phyloP scores from a whole-genome alignment of 1,139 yeast species.

The Taiozyma sp. region DNA sequence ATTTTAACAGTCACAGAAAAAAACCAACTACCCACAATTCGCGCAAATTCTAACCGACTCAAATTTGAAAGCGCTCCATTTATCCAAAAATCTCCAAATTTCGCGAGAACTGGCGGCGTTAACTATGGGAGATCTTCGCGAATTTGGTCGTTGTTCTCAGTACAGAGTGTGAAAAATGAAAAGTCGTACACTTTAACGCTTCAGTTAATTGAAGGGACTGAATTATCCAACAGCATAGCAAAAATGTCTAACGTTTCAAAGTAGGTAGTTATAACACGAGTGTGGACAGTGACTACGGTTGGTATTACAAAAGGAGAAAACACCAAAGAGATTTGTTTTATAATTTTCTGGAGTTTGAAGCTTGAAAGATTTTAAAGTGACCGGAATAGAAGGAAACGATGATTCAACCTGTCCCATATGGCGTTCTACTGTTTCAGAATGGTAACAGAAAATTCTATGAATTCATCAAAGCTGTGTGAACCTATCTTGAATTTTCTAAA shows the following conservation, averaged over 20 bases:
- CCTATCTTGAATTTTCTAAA: background rate
- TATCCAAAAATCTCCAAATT: background rate
- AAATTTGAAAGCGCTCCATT: background rate
- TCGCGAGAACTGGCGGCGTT: background rate
- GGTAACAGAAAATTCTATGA: background rate
- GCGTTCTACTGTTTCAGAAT: background rate
- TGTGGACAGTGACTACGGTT: background rate
- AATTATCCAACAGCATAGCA: constrained; percentile 4
- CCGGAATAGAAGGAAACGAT: background rate
- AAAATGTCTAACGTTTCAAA: constrained; percentile 24
- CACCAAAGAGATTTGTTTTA: background rate
- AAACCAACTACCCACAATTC: background rate
- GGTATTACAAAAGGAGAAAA: background rate
- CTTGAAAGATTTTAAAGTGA: background rate
- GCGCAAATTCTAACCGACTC: background rate
- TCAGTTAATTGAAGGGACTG: background rate
- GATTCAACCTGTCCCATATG: background rate
- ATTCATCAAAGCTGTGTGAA: background rate
- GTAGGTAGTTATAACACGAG: constrained; percentile 13
- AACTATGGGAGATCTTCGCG: background rate
- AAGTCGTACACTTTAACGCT: background rate
- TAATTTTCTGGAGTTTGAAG: background rate
- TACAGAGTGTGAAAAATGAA: background rate
- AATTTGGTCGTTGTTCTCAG: background rate
- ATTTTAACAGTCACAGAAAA: too few species aligned